A percentile compares a stretch with the other conserved stretches of the same genome.
Evolutionary conservation across 768 basidiomycete genomes (phyloP).

Genomic region (Antrodiella citrinella): DNA sequence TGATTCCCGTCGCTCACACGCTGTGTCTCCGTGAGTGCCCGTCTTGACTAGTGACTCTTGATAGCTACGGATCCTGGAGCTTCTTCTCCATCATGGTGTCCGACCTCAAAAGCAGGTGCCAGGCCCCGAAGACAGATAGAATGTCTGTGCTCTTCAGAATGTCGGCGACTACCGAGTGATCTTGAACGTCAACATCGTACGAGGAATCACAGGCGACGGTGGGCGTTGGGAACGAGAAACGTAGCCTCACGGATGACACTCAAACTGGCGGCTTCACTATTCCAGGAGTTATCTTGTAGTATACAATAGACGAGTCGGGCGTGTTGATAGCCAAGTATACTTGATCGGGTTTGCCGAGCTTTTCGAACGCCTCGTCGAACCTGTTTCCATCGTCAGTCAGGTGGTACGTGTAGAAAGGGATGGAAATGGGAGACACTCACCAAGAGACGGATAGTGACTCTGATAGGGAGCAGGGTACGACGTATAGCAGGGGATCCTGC

Average conservation of each 20-base stretch:
- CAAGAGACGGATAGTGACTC: constrained; percentile 59
- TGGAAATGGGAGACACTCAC: constrained; percentile 26
- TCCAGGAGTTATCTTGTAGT: constrained; percentile 73
- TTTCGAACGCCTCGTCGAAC: constrained; percentile 49
- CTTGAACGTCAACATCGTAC: too few species aligned
- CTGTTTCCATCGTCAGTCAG: constrained; percentile 24
- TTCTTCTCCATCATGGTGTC: too few species aligned
- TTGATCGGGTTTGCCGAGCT: constrained; percentile 37
- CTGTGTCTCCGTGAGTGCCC: too few species aligned
- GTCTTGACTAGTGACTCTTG: too few species aligned
- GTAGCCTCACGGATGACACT: neutral
- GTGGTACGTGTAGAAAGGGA: neutral
- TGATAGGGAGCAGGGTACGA: constrained; percentile 61
- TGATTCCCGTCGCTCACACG: too few species aligned
- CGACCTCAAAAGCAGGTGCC: too few species aligned
- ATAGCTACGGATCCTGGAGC: too few species aligned
- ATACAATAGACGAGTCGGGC: constrained; percentile 76
- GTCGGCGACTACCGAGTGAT: too few species aligned
- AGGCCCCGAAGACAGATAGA: too few species aligned
- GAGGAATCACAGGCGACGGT: too few species aligned
- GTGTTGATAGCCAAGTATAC: constrained; percentile 66
- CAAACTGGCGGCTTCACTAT: constrained; percentile 66
- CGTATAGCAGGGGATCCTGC: constrained; percentile 38
- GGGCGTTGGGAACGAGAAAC: neutral
- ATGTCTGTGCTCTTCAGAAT: too few species aligned